Evolutionary conservation across 2,329 filamentous ascomycete genomes (phyloP).

Genomic region (Pezizomycotina sp.): DNA sequence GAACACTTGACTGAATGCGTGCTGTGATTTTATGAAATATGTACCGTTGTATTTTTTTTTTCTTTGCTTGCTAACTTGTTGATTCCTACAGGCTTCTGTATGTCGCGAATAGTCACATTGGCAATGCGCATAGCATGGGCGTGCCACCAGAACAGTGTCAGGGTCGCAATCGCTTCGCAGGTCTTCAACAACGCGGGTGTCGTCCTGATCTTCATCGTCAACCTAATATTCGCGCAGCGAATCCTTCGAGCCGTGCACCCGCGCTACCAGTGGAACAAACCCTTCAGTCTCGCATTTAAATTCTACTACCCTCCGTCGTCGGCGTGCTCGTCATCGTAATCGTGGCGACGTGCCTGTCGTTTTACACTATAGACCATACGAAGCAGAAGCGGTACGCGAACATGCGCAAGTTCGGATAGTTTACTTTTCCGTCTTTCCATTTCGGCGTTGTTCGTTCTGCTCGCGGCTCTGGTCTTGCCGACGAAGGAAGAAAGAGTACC

Average conservation of each 20-base stretch:
- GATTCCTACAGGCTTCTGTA: slow-evolving; percentile 25
- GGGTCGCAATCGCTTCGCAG: slow-evolving; percentile 41
- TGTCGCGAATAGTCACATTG: slow-evolving; percentile 31
- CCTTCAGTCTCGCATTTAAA: slow-evolving; percentile 39
- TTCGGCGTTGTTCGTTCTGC: slow-evolving; percentile 10
- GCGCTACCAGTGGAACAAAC: slow-evolving; percentile 47
- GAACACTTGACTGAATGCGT: too few species aligned
- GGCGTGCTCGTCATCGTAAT: slow-evolving; percentile 41
- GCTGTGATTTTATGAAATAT: too few species aligned
- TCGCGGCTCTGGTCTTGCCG: slow-evolving; percentile 14
- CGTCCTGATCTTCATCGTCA: slow-evolving; percentile 58
- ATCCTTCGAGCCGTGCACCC: slow-evolving; percentile 60
- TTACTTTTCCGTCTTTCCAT: too few species aligned
- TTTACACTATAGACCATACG: slow-evolving; percentile 9
- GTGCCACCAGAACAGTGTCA: slow-evolving; percentile 29
- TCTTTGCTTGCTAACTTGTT: too few species aligned
- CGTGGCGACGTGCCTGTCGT: slow-evolving; percentile 11
- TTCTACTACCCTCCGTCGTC: slow-evolving; percentile 42
- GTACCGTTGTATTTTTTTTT: too few species aligned
- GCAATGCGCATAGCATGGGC: slow-evolving; percentile 40
- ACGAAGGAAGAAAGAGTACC: slow-evolving; percentile 11
- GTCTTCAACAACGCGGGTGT: slow-evolving; percentile 61
- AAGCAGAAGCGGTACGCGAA: too few species aligned
- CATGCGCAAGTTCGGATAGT: too few species aligned
- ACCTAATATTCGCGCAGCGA: slow-evolving; percentile 60